Conservation (phyloP, 176 grass and related monocot genomes). For the Eragrostis curvula region DNA sequence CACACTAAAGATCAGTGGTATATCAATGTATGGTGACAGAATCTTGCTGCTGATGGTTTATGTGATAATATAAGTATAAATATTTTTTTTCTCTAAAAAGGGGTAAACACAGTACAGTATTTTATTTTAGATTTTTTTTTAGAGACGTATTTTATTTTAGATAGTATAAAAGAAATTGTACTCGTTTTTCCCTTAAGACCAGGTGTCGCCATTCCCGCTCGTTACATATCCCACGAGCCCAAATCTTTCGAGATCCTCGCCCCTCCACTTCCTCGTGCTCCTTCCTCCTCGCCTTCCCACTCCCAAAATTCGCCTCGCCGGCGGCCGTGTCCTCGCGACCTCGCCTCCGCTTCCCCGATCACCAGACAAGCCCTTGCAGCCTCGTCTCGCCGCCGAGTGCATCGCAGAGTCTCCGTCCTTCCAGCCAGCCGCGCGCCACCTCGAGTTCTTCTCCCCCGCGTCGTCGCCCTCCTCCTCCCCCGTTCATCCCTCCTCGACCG, state of each 20-base stretch:
- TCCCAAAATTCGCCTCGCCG: neutral
- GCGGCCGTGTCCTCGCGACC: neutral
- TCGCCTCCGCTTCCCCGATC: neutral
- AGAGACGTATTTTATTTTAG: too few species aligned
- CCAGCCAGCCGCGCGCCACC: neutral
- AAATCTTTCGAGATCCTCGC: neutral
- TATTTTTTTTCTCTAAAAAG: neutral
- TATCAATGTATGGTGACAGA: too few species aligned
- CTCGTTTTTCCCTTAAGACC: neutral
- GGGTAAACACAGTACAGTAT: too few species aligned
- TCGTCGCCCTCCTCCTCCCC: neutral
- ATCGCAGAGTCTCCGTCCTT: neutral
- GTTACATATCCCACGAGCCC: neutral
- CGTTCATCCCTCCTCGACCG: neutral
- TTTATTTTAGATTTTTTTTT: too few species aligned
- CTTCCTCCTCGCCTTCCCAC: neutral
- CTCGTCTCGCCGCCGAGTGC: neutral
- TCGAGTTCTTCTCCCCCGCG: neutral
- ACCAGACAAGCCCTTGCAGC: neutral
- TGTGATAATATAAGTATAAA: neutral
- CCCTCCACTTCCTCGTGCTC: neutral
- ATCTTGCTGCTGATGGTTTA: neutral
- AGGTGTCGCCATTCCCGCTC: neutral
- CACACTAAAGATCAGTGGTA: neutral
- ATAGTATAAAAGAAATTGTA: too few species aligned